Base-by-base conservation (phyloP, 1,139 yeast species). In the Scheffersomyces titani region DNA sequence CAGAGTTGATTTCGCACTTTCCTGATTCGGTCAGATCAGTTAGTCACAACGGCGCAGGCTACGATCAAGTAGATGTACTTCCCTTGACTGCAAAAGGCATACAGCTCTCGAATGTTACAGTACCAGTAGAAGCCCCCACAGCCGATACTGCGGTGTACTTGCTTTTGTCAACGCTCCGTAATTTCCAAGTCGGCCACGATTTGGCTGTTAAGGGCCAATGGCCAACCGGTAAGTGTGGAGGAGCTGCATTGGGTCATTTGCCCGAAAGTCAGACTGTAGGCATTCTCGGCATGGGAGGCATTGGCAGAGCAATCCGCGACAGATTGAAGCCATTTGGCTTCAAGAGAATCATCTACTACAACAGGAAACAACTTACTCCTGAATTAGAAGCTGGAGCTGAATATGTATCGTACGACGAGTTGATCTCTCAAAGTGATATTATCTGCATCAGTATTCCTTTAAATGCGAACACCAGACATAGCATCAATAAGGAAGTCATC, bases 31-130 rank as follows among this genome's bases (percentile, higher is more conserved):
- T 93, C 36, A 84, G 85, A 65, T 81, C 86, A 16, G 78, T 94
- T 20, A 80, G 90, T 64, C 97, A 92, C 72, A 81, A 85, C 64
- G 98, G 98, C 56, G 99, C 99, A 0, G 98, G 99, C 5, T 94
- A 94, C 71, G 98, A 94, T 69, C 93, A 88, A 70, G 78, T 89
- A 51, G 92, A 88, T 64, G 84, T 86, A 1, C 76, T 73, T 21
- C 80, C 84, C 19, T 79, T 83, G 63, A 75, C 82, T 16, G 73
- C 71, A 19, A 72, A 76, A 49, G 81, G 81, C 36, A 87, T 90
- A 55, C 92, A 88, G 71, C 76, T 90, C 11, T 84, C 93, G 9
- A 88, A 90, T 68, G 89, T 88, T 6, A 93, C 96, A 4, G 79
- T 77, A 4, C 77, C 89, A 4, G 96, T 90, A 19, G 92, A 89